Percentiles rank a stretch among this genome's conserved stretches.
Evolutionary conservation across 345 rosid species (phyloP).

Genomic region (Corymbia maculata): DNA sequence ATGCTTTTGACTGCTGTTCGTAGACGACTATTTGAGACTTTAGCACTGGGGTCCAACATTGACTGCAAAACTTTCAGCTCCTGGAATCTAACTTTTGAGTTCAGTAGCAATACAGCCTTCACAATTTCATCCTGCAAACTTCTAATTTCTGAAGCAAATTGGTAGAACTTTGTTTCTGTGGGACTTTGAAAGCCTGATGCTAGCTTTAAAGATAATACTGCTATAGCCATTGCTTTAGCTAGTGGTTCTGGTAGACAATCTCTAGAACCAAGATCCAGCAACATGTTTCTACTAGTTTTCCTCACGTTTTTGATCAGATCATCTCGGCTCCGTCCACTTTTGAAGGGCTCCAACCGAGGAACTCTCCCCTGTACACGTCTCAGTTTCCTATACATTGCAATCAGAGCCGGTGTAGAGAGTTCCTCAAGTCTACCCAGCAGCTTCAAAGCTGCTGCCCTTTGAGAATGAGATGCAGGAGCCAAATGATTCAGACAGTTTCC

Average conservation of each 20-base stretch:
- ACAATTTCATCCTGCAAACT: slow-evolving; percentile 57
- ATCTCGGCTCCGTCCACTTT: slow-evolving; percentile 20
- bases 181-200: slow-evolving; percentile 21
- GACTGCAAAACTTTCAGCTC: slow-evolving; percentile 48
- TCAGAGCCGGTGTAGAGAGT: slow-evolving; percentile 37
- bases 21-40: slow-evolving; percentile 28
- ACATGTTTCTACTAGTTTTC: slow-evolving; percentile 38
- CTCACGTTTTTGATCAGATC: slow-evolving; percentile 31
- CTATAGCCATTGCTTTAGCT: slow-evolving; percentile 66
- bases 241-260: slow-evolving; percentile 44
- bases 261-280: slow-evolving; percentile 34
- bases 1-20: slow-evolving; percentile 44
- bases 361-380: slow-evolving; percentile 20
- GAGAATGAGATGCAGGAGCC: slow-evolving; percentile 22
- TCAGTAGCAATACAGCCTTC: slow-evolving; percentile 55
- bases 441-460: slow-evolving; percentile 26
- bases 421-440: slow-evolving; percentile 42
- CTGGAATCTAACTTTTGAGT: slow-evolving; percentile 27
- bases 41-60: slow-evolving; percentile 42
- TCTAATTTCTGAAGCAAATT: slow-evolving; percentile 40
- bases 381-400: slow-evolving; percentile 71
- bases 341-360: slow-evolving; percentile 21
- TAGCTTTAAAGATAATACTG: slow-evolving; percentile 44
- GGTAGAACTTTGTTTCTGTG: slow-evolving; percentile 19
- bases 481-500: slow-evolving; percentile 8